Evolutionary conservation across 2,329 filamentous ascomycete species (phyloP), one percentile per base, ranked within the genome.

Genomic region (Alternaria postmessia): DNA sequence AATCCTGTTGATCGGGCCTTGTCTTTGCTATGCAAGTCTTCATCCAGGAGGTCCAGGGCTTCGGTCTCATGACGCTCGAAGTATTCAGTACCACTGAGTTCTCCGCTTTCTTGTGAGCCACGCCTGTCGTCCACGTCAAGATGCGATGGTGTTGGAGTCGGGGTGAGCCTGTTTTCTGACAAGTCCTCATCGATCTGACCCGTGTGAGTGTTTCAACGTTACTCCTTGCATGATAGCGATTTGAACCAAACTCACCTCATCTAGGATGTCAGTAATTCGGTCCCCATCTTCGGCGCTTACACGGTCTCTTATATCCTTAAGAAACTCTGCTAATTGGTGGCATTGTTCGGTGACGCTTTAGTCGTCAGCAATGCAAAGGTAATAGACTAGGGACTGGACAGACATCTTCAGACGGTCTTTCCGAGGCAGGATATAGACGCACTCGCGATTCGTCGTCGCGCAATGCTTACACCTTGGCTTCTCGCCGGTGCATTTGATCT

Each of bases 401-500:
- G 59, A 79, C 75, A 74, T 72, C 54, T 77, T 80, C 47, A 77
- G 53, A n/a, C 69, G 68, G 53, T 81, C 78, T 55, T 77, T 73
- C 18, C 78, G 75, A 8, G 76, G 74, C 65, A 79, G 67, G 28
- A 75, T 73, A 65, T 81, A 81, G 20, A 76, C 66, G 59, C 79
- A 81, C n/a, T 72, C 68, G 47, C 74, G 71, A 36, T 60, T 66
- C 8, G 68, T 69, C 28, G 70, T 65, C 47, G 71, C 68, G 64
- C 79, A 81, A 42, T 79, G 77, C 44, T 74, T 73, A 61, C 79
- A 80, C 6, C 61, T 52, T 24, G 79, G 79, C 38, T 64, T 70
- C 46, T 75, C 69, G 24, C 79, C 79, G 41, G 76, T 75, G 62
- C 78, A 81, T 59, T 79, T 80, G 65, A 79, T 77, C 66, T 81